phyloP scores from a whole-genome alignment of 225 moss, liverwort and hornwort genomes.

The Sphagnum contortum region DNA sequence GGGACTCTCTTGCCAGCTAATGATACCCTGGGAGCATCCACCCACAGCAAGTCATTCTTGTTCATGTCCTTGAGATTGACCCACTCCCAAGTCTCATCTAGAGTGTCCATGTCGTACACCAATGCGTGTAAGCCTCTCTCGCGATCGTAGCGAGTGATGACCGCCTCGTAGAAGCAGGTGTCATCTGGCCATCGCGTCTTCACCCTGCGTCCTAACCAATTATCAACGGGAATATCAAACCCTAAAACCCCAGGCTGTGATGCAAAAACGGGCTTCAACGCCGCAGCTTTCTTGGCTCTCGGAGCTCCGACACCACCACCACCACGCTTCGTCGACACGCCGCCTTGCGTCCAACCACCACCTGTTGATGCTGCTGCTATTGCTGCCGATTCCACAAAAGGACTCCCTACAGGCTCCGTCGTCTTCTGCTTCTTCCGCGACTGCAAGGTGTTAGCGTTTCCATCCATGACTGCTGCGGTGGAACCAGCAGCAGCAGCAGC shows the following conservation, averaged over 20 bases:
- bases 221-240: constrained; percentile 3
- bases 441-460: background rate
- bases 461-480: constrained; percentile 1
- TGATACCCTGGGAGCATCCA: background rate
- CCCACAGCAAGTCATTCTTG: constrained; percentile 13
- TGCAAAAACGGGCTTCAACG: background rate
- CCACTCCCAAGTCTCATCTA: constrained; percentile 8
- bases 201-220: constrained; percentile 3
- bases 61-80: constrained; percentile 9
- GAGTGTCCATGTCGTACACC: constrained; percentile 10
- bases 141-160: constrained; percentile 10
- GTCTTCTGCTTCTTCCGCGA: constrained; percentile 3
- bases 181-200: constrained; percentile 7
- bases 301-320: background rate
- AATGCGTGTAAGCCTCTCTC: constrained; percentile 9
- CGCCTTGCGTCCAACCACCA: background rate
- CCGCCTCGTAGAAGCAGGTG: constrained; percentile 14
- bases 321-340: too few relatives aligned
- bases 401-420: background rate
- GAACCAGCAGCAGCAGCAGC: too few relatives aligned
- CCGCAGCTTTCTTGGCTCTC: constrained; percentile 1
- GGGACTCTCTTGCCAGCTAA: background rate
- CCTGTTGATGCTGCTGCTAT: too few relatives aligned
- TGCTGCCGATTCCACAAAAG: too few relatives aligned
- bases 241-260: constrained; percentile 1